Conservation (phyloP, 352 stramenopile genomes). For the Phytophthora ramorum region DNA sequence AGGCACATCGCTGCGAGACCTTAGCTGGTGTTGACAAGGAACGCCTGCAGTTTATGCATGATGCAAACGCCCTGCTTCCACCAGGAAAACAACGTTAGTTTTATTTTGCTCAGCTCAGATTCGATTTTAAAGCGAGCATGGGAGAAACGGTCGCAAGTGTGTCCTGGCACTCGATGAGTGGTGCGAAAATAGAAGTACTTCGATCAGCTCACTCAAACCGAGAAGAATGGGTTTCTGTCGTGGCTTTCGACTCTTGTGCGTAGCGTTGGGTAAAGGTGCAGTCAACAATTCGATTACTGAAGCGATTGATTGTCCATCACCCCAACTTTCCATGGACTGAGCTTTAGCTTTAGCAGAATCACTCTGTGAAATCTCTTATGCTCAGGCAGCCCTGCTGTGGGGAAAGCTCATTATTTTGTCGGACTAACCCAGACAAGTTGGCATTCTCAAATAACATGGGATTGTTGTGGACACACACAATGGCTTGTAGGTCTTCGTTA, state of each 20-base stretch:
- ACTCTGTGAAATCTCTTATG: too few relatives aligned
- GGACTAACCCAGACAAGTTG: too few relatives aligned
- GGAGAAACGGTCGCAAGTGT: neutral
- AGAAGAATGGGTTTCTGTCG: constrained; percentile 9
- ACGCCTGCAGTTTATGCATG: constrained; percentile 1
- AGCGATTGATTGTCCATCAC: too few relatives aligned
- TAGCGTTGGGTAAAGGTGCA: too few relatives aligned
- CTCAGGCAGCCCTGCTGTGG: constrained; percentile 8
- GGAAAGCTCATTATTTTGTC: constrained; percentile 5
- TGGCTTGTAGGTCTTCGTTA: neutral
- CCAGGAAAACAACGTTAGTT: constrained; percentile 9
- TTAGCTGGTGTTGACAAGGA: constrained; percentile 1
- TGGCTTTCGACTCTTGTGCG: constrained; percentile 3
- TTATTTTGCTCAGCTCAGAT: constrained; percentile 21
- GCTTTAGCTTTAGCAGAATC: too few relatives aligned
- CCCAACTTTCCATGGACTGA: too few relatives aligned
- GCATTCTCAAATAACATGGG: neutral
- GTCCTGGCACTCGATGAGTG: constrained; percentile 7
- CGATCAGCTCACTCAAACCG: constrained; percentile 4
- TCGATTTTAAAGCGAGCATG: neutral
- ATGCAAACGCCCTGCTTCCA: constrained; percentile 11
- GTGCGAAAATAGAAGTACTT: constrained; percentile 20
- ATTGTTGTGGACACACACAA: constrained; percentile 15
- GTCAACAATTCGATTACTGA: too few relatives aligned
- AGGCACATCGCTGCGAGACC: neutral